phyloP scores from a whole-genome alignment of 805 yeast species.

The Wickerhamomyces bisporus region DNA sequence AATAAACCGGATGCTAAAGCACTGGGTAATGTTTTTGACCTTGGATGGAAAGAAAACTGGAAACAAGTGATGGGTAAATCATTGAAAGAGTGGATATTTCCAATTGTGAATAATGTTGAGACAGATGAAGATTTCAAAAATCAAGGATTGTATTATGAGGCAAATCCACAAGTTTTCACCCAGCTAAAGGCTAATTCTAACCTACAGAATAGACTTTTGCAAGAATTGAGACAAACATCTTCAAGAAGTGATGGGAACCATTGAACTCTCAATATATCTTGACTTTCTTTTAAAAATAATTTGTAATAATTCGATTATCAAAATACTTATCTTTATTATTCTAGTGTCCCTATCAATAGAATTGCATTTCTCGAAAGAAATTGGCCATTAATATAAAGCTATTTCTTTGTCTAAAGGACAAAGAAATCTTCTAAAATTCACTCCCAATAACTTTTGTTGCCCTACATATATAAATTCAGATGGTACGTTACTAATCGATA shows the following conservation, averaged over 20 bases:
- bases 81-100: conserved; percentile 68
- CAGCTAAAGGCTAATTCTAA: conserved; percentile 35
- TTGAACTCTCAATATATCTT: no score
- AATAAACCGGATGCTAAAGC: conserved; percentile 37
- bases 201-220: conserved; percentile 35
- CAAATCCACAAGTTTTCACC: conserved; percentile 38
- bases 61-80: conserved; percentile 63
- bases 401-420: no score
- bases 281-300: no score
- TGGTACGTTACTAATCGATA: no score
- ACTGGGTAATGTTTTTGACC: conserved; percentile 67
- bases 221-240: conserved; percentile 2
- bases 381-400: no score
- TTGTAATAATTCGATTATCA: no score
- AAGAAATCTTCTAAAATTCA: no score
- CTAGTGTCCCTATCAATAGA: no score
- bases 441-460: no score
- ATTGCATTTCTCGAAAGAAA: no score
- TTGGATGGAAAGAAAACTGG: conserved; percentile 66
- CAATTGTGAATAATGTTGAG: conserved; percentile 31
- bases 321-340: no score
- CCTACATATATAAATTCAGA: no score
- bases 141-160: conserved; percentile 48
- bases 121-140: conserved; percentile 27
- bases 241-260: not conserved